phyloP scores from a whole-genome alignment of 1,284 basidiomycete species.

The Fistulina hepatica region DNA sequence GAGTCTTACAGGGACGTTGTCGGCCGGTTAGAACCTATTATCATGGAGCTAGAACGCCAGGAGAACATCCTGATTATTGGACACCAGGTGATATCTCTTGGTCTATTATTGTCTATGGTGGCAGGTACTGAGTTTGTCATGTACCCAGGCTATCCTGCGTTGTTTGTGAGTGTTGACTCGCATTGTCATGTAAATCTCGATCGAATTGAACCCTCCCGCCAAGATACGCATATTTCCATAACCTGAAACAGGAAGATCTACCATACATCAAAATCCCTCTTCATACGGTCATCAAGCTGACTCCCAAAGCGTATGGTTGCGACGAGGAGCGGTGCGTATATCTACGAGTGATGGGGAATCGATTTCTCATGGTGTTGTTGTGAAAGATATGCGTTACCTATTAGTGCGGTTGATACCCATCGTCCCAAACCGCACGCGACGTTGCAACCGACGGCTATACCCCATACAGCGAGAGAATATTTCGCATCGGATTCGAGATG shows the following conservation, averaged over 20 bases:
- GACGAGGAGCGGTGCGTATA: slow-evolving; percentile 78
- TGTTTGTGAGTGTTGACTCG: slow-evolving; percentile 52
- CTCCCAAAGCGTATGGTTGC: slow-evolving; percentile 97
- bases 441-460: slow-evolving; percentile 21
- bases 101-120: neutral
- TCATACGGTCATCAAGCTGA: slow-evolving; percentile 97
- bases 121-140: neutral
- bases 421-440: slow-evolving; percentile 68
- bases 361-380: slow-evolving; percentile 4
- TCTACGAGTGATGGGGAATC: neutral
- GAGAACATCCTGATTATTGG: slow-evolving; percentile 96
- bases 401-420: slow-evolving; percentile 88
- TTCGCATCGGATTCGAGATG: slow-evolving; percentile 19
- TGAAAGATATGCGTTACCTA: slow-evolving; percentile 70
- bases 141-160: slow-evolving; percentile 69
- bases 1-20: slow-evolving; percentile 98
- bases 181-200: slow-evolving; percentile 1
- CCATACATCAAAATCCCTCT: slow-evolving; percentile 97
- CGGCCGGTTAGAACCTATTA: slow-evolving; percentile 90
- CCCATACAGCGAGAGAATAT: slow-evolving; percentile 30
- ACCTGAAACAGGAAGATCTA: slow-evolving; percentile 84
- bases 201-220: slow-evolving; percentile 1
- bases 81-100: too few relatives aligned
- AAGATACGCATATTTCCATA: slow-evolving; percentile 92
- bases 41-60: slow-evolving; percentile 99